Evolutionary conservation across 129 eudicot genomes (phyloP), one percentile per base, ranked within the genome.

Genomic region (Pseudognaphalium luteoalbum): DNA sequence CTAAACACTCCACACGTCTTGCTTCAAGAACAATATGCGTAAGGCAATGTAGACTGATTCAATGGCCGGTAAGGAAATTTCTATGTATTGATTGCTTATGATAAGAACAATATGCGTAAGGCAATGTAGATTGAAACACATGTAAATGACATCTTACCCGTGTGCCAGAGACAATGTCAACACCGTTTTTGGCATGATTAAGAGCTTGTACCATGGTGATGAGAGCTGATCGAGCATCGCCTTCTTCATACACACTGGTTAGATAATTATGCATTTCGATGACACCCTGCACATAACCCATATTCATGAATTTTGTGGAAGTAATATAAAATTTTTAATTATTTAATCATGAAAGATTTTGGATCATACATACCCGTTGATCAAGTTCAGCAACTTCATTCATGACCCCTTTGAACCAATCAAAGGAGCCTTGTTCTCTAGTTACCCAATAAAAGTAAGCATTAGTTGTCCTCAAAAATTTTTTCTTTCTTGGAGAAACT

Each of bases 371-470:
- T 95, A 95, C 99, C 92, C 97, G 82, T 75, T 89, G 97, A 86
- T 95, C 99, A 22, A 87, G 92, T 15, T 91, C 97, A 1, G 99
- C 93, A 68, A 95, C 89, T 89, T 95, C 99, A 85, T 95, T 84
- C 99, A 91, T 95, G 52, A 95, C 97, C 19, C 97, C 99, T 87
- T 95, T 95, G 80, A 95, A 95, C 99, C 99, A 95, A 86, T 95
- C 99, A 78, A 95, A 95, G 14, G 99, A 95, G 7, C 99, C 97
- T 87, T 95, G 97, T 76, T 95, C 99, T 73, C 97, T 89, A 25
- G 99, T 95, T 54, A 95, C 97, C 99, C 99, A 95, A 78, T 95
- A 95, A 79, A 95, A 95, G 86, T 95, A 95, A 64, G 99, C 99
- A 86, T 91, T 95, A 12, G 97, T 89, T 1, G 97, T 91, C 83